Conservation (phyloP, 306 rosid species). For the Cotoneaster glaucophyllus region DNA sequence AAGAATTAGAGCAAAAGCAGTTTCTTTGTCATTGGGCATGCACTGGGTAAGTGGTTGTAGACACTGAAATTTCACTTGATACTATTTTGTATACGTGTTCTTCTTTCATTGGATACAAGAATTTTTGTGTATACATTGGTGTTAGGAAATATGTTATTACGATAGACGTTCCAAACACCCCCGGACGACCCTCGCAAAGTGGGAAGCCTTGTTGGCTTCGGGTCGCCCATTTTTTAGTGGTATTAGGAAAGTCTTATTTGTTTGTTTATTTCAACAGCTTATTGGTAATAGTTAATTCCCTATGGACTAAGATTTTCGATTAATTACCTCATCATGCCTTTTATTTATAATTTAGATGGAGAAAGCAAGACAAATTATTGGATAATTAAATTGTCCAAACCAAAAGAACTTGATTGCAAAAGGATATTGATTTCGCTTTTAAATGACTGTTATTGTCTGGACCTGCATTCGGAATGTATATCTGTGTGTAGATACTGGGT, state of each 20-base stretch:
- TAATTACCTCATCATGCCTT: slow-evolving; percentile 7
- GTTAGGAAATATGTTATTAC: too few species aligned
- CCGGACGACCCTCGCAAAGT: too few species aligned
- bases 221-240: neutral
- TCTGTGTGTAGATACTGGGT: neutral
- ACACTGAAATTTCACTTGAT: neutral
- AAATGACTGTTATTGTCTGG: neutral
- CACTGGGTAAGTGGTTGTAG: slow-evolving; percentile 74
- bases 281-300: neutral
- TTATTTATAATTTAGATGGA: neutral
- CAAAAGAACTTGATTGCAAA: neutral
- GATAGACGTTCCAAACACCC: too few species aligned
- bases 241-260: neutral
- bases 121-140: too few species aligned
- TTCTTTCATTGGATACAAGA: neutral
- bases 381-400: neutral
- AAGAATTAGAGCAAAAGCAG: slow-evolving; percentile 95
- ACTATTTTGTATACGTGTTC: neutral
- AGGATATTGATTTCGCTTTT: neutral
- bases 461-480: neutral
- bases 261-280: neutral
- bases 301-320: neutral
- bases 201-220: too few species aligned
- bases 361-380: neutral
- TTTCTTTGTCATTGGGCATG: slow-evolving; percentile 84